phyloP scores from a whole-genome alignment of 1,284 basidiomycete species.

The Sanguinoderma infundibulare region DNA sequence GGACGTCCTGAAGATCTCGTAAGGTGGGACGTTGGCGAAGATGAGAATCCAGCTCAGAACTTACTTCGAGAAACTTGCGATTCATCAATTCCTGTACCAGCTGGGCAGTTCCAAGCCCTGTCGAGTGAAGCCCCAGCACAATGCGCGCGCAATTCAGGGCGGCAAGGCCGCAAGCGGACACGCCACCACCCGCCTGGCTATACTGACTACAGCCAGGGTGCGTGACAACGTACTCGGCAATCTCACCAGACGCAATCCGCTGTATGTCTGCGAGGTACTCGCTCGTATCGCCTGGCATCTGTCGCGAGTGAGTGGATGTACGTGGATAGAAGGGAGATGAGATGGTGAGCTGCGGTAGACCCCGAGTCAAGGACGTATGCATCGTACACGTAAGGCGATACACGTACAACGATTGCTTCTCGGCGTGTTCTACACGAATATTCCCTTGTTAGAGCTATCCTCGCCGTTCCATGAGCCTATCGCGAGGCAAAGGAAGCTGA shows the following conservation, averaged over 20 bases:
- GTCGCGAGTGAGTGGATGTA: not conserved
- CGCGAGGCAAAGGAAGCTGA: not conserved
- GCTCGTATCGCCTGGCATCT: not conserved
- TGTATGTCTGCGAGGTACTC: not conserved
- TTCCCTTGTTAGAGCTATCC: not conserved
- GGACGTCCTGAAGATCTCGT: constrained; percentile 25
- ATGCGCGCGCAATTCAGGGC: constrained; percentile 63
- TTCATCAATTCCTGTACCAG: constrained; percentile 16
- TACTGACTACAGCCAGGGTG: constrained; percentile 31
- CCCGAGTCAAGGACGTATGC: not conserved
- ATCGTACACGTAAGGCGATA: not conserved
- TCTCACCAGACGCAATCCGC: constrained; percentile 10
- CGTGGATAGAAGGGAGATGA: not conserved
- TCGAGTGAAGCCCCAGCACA: constrained; percentile 36
- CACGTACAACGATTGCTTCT: not conserved
- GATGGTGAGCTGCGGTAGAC: not conserved
- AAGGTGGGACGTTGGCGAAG: not conserved
- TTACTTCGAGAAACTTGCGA: constrained; percentile 17
- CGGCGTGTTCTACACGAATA: not conserved
- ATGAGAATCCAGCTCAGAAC: not conserved
- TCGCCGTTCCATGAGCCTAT: not conserved
- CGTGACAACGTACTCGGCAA: constrained; percentile 24
- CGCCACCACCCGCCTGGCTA: constrained; percentile 21
- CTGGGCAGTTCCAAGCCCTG: constrained; percentile 8
- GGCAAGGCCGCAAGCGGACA: constrained; percentile 64